These are phyloP conservation scores for Phyllosticta paracitricarpa DNA, from an alignment of 2,329 filamentous ascomycete species.

Conservation along the genomic window DNA sequence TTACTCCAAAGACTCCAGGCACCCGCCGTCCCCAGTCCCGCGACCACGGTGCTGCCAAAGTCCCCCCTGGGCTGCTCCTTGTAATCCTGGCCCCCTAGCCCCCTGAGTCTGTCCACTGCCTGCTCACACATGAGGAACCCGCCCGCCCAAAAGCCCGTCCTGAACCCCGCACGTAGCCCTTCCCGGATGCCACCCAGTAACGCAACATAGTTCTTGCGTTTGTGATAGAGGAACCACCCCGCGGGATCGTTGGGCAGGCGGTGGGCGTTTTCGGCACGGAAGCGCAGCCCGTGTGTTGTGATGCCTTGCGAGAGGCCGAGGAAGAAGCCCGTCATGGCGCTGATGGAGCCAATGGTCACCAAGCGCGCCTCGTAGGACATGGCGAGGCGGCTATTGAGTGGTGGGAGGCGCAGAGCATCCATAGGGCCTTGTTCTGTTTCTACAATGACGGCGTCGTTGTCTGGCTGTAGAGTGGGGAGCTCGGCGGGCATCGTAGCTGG, in stretches of 20 bases:
- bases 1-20: constrained; percentile 78
- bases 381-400: constrained; percentile 38
- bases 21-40: constrained; percentile 75
- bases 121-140: constrained; percentile 77
- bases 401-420: background rate
- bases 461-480: background rate
- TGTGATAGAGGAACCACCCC: constrained; percentile 98
- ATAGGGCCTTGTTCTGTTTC: background rate
- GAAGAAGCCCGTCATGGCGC: constrained; percentile 57
- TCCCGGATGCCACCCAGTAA: constrained; percentile 69
- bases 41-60: constrained; percentile 69
- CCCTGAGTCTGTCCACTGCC: constrained; percentile 60
- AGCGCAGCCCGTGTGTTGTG: constrained; percentile 65
- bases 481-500: background rate
- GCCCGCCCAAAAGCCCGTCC: constrained; percentile 61
- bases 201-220: constrained; percentile 88
- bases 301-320: constrained; percentile 66
- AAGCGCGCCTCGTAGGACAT: constrained; percentile 57
- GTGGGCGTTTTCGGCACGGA: constrained; percentile 93
- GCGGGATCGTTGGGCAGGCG: constrained; percentile 71
- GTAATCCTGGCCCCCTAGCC: constrained; percentile 14
- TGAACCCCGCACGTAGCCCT: constrained; percentile 63
- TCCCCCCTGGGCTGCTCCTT: constrained; percentile 44
- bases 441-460: background rate
- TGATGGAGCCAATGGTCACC: constrained; percentile 46